A percentile compares a stretch with the other conserved stretches of the same genome.
Evolutionary conservation across 768 basidiomycete species (phyloP).

Genomic region (Nevesoporus exiguus): DNA sequence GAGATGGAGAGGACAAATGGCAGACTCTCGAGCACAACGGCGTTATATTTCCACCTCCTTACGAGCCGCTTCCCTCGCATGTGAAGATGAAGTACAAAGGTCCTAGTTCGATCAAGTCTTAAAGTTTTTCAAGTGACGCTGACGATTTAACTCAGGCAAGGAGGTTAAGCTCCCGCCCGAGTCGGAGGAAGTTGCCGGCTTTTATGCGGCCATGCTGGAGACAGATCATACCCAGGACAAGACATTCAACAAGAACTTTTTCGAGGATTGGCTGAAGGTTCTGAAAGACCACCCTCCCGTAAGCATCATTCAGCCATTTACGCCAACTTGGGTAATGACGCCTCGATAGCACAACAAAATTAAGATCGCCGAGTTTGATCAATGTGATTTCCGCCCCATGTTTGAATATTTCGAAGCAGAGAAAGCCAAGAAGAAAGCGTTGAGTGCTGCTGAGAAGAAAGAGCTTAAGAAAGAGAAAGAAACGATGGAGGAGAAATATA

Average conservation of each 20-base stretch:
- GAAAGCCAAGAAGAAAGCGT: constrained; percentile 87
- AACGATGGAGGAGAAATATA: constrained; percentile 78
- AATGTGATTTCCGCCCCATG: constrained; percentile 95
- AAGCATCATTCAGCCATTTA: constrained; percentile 31
- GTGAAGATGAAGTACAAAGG: constrained; percentile 97
- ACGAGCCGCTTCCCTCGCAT: constrained; percentile 74
- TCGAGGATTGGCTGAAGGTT: constrained; percentile 80
- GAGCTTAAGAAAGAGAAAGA: constrained; percentile 84
- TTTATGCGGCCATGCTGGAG: constrained; percentile 90
- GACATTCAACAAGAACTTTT: constrained; percentile 93
- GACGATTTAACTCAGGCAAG: constrained; percentile 53
- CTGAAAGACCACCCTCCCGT: constrained; percentile 84
- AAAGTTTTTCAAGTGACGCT: constrained; percentile 9
- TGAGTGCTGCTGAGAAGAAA: constrained; percentile 88
- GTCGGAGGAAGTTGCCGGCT: constrained; percentile 95
- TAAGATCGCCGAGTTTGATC: constrained; percentile 69
- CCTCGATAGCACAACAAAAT: constrained; percentile 58
- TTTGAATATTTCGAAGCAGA: constrained; percentile 89
- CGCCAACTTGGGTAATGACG: constrained; percentile 9
- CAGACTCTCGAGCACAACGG: constrained; percentile 92
- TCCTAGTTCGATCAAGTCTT: constrained; percentile 35
- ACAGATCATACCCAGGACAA: constrained; percentile 88
- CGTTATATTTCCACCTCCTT: constrained; percentile 94
- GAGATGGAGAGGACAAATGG: constrained; percentile 86
- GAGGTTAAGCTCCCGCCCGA: constrained; percentile 74